These are phyloP conservation scores for Pichia sp. DNA, from an alignment of 1,139 yeast genomes.

Conservation along the genomic window DNA sequence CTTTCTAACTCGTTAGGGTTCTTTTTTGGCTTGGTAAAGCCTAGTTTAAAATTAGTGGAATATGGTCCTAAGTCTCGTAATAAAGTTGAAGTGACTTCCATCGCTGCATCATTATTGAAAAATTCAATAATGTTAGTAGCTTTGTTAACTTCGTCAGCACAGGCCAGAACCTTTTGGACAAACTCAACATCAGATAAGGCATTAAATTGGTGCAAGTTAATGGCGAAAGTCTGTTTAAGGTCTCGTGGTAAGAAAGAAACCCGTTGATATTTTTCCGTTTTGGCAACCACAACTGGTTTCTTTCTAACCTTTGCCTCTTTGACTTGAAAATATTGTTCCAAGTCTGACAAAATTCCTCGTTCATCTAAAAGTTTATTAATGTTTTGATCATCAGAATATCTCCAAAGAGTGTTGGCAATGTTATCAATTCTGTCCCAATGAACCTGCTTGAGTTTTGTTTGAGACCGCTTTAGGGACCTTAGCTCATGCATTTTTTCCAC, in stretches of 20 bases:
- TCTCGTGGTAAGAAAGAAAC: constrained; percentile 63
- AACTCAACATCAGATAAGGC: constrained; percentile 52
- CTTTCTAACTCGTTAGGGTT: constrained; percentile 66
- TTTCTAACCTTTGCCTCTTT: constrained; percentile 36
- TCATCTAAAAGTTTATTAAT: constrained; percentile 52
- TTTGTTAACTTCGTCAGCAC: constrained; percentile 54
- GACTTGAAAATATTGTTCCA: constrained; percentile 74
- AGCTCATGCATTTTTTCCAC: constrained; percentile 13
- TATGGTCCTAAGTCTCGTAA: constrained; percentile 69
- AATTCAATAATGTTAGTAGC: constrained; percentile 68
- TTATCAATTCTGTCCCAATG: constrained; percentile 87
- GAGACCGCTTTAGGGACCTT: constrained; percentile 42
- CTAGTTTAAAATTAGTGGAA: constrained; percentile 38
- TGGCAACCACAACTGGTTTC: constrained; percentile 2
- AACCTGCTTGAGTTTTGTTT: constrained; percentile 75
- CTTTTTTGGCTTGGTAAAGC: constrained; percentile 42
- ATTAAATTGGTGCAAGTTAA: constrained; percentile 63
- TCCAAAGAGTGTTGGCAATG: constrained; percentile 80
- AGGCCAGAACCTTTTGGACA: constrained; percentile 52
- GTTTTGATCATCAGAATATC: constrained; percentile 45
- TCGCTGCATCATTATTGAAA: constrained; percentile 62
- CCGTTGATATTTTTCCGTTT: constrained; percentile 34
- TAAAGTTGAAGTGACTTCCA: constrained; percentile 58
- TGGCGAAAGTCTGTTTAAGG: constrained; percentile 73
- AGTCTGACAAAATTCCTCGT: constrained; percentile 72